phyloP scores from a whole-genome alignment of 2,329 filamentous ascomycete species.

The Ceratocystiopsis sp. region DNA sequence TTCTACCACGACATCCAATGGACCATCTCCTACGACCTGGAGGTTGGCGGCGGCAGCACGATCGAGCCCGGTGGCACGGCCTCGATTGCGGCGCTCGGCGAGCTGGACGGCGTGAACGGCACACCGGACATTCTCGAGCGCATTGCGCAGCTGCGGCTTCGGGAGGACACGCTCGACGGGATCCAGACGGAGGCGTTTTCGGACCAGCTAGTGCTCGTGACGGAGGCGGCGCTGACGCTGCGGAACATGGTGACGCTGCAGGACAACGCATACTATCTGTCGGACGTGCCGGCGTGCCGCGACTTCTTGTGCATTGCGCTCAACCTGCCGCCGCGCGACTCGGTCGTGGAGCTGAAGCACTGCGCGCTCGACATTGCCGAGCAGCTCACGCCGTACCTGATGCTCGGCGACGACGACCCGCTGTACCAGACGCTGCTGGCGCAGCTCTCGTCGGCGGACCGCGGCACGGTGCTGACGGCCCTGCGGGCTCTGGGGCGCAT shows the following conservation, averaged over 20 bases:
- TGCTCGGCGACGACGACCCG: slow-evolving; percentile 54
- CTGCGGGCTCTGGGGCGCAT: slow-evolving; percentile 73
- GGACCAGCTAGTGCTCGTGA: slow-evolving; percentile 57
- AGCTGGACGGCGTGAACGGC: slow-evolving; percentile 41
- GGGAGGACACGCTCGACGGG: slow-evolving; percentile 43
- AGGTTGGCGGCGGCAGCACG: slow-evolving; percentile 21
- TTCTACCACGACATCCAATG: slow-evolving; percentile 66
- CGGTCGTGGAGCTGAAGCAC: slow-evolving; percentile 71
- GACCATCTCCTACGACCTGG: slow-evolving; percentile 51
- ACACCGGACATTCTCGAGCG: slow-evolving; percentile 57
- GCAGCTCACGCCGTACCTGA: slow-evolving; percentile 69
- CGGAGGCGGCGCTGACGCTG: slow-evolving; percentile 72
- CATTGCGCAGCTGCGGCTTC: slow-evolving; percentile 43
- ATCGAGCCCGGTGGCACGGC: slow-evolving; percentile 4
- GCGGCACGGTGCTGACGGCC: slow-evolving; percentile 64
- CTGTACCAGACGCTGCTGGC: slow-evolving; percentile 59
- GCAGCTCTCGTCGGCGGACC: slow-evolving; percentile 52
- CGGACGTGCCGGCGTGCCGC: slow-evolving; percentile 56
- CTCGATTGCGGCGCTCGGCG: slow-evolving; percentile 36
- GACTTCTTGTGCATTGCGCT: slow-evolving; percentile 73
- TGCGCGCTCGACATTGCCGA: slow-evolving; percentile 85
- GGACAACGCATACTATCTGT: slow-evolving; percentile 72
- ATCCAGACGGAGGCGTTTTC: slow-evolving; percentile 56
- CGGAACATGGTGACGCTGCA: slow-evolving; percentile 91
- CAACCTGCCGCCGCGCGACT: slow-evolving; percentile 55